A percentile compares a stretch with the other conserved stretches of the same genome.
Evolutionary conservation across 2,329 filamentous ascomycete species (phyloP).

Genomic region (Aspergillus sp.): DNA sequence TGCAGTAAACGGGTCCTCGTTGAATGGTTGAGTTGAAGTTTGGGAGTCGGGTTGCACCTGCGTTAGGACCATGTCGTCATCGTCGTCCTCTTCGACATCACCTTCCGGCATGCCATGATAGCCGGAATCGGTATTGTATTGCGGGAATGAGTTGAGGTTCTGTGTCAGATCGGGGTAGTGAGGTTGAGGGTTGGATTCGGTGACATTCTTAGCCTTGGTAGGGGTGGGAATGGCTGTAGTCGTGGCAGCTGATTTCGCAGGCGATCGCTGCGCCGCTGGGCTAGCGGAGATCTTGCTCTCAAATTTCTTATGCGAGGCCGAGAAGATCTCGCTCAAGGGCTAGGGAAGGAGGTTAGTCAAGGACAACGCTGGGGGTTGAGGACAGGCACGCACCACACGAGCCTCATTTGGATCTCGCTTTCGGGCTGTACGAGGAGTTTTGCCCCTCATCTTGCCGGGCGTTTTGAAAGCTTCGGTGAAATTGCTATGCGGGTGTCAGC

Average conservation of each 20-base stretch:
- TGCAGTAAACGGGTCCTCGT: conserved; percentile 23
- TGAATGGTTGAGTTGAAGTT: conserved; percentile 31
- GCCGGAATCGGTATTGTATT: conserved; percentile 45
- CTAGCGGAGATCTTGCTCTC: conserved; percentile 33
- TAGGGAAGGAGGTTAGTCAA: conserved; percentile 15
- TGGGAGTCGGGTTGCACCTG: conserved; percentile 31
- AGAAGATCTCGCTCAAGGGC: conserved; percentile 50
- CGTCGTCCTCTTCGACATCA: conserved; percentile 36
- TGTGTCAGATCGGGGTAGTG: conserved; percentile 29
- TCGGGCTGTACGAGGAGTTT: conserved; percentile 46
- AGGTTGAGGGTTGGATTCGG: conserved; percentile 15
- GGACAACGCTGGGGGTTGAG: neutral
- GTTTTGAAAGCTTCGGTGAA: conserved; percentile 91
- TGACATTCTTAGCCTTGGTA: conserved; percentile 14
- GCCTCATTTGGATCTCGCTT: conserved; percentile 43
- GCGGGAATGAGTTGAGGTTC: conserved; percentile 38
- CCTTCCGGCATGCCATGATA: conserved; percentile 47
- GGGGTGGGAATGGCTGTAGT: conserved; percentile 15
- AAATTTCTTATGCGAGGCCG: conserved; percentile 37
- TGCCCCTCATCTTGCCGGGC: conserved; percentile 48
- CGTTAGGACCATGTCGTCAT: conserved; percentile 36
- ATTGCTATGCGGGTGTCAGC: conserved; percentile 60
- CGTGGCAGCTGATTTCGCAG: conserved; percentile 25
- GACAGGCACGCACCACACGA: conserved; percentile 40
- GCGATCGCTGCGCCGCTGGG: conserved; percentile 34